Base-by-base conservation (phyloP, 2,329 filamentous ascomycete species). In the Magnaporthiopsis incrustans region DNA sequence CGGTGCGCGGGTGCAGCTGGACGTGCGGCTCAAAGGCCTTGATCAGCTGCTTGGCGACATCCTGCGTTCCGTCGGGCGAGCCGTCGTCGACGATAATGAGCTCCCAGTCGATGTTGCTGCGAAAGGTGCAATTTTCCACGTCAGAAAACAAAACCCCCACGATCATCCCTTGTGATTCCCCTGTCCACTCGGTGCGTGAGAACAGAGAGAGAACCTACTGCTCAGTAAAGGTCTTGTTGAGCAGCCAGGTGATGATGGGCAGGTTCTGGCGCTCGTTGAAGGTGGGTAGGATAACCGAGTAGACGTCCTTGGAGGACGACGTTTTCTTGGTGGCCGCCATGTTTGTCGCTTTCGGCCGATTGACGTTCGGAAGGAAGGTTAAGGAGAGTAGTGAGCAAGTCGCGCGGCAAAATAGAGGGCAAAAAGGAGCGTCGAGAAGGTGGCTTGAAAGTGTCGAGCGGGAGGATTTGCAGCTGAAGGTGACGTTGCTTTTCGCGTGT, bases 221-320 rank as follows among this genome's bases (percentile, higher is more conserved):
- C 77, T 96, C 87, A 62, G 88, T 91, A 77, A 98, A 98, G 67
- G 89, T 97, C 76, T 88, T 89, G 80, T 96, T 91, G 70, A 99
- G 85, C 77, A 99, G 82, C 91, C 92, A 98, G 73, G 89, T 86
- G 75, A 98, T 92, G 76, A 99, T 95, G 72, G 95, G 95, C 70
- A 99, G 87, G 80, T 99, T 99, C 77, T 88, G 88, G 75, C 95
- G 91, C 85, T 99, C 95, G 77, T 99, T 98, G 86, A 97, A 99
- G 67, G 95, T 99, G 65, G 95, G 95, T 69, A 99, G 87, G 74
- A 99, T 94, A 75, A 99, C 89, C 70, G 94, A 97, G 85, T 97
- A 99, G 80, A 94, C 96, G 83, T 95, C 83, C 71, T 77, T 76
- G 62, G 72, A 67, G 15, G 61, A 59, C 56, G 25, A 6, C 2